Evolutionary conservation across 2,329 filamentous ascomycete species (phyloP).

Genomic region (Penicillium verrucosum): DNA sequence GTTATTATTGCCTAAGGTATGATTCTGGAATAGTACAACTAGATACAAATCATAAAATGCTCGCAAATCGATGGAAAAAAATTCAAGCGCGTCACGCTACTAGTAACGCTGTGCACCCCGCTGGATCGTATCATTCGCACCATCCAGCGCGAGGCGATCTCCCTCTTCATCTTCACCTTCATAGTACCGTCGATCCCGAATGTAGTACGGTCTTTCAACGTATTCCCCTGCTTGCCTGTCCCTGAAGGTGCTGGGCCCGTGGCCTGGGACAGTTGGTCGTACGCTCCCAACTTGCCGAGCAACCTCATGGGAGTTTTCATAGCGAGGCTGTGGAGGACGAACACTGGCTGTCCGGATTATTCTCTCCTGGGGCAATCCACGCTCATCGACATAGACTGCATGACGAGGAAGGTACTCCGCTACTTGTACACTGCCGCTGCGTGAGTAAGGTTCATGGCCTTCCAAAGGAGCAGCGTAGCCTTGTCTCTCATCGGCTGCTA

Average conservation of each 20-base stretch:
- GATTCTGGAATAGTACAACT: not conserved
- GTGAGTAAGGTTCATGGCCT: conserved; percentile 35
- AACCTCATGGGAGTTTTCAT: conserved; percentile 42
- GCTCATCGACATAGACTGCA: conserved; percentile 60
- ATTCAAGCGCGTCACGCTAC: not conserved
- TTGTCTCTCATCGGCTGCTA: conserved; percentile 29
- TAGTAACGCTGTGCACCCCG: conserved; percentile 34
- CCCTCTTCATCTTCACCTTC: conserved; percentile 34
- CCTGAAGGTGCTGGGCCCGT: conserved; percentile 43
- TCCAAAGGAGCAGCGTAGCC: conserved; percentile 33
- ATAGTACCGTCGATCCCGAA: conserved; percentile 39
- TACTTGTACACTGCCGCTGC: conserved; percentile 42
- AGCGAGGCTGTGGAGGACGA: conserved; percentile 50
- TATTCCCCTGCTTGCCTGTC: conserved; percentile 51
- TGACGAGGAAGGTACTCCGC: conserved; percentile 40
- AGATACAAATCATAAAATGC: conserved; percentile 7
- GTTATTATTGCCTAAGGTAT: not conserved
- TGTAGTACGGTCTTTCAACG: conserved; percentile 42
- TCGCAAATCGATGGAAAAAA: not conserved
- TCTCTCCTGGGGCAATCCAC: conserved; percentile 58
- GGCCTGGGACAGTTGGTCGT: conserved; percentile 37
- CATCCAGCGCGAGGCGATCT: conserved; percentile 32
- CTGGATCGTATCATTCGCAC: conserved; percentile 30
- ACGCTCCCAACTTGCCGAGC: conserved; percentile 44
- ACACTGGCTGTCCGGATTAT: conserved; percentile 57